Evolutionary conservation across 75 land plant species (phyloP), one percentile per base, ranked within the genome.

Genomic region (Pseudotsuga menziesii): DNA sequence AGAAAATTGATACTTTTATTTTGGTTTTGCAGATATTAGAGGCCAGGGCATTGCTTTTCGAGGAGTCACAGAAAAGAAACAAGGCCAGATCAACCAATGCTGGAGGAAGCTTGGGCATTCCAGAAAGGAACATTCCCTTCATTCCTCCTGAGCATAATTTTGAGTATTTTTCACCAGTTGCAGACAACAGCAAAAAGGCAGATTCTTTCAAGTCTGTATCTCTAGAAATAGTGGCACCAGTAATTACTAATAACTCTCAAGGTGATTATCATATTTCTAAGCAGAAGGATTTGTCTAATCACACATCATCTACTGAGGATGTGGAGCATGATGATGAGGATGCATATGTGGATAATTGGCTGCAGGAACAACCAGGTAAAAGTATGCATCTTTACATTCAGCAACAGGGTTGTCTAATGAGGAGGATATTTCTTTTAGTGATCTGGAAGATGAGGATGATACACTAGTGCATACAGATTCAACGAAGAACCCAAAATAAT

Each of bases 401-500:
- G 44, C 59, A 6, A 78, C 85, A 61, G 78, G 77, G 25, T 15
- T 86, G 20, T 92, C 59, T 26, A 85, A 85, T 74, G 94, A 91
- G 41, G 99, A 97, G 41, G 99, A 96, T 78, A 90, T 97, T 11
- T 94, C 99, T 4, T 97, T 97, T 82, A 97, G 99, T 80, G 99
- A 97, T 81, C 87, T 97, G 32, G 98, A 95, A 77, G 98, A 95
- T 73, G 98, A 93, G 1, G 92, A 91, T 56, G 90, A 88, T 75
- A 44, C 48, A 39, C 11, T 0, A 39, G 52, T 20, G 0, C 41
- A 20, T n/a, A 69, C 72, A 69, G 23, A 35, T 35, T 35, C 41
- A 35, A 6, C 69, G 19, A 36, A 9, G n/a, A n/a, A 41, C 14
- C n/a, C 48, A 69, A 69, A n/a, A n/a, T 69, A 44, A 69, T 41